Base-by-base conservation (phyloP, 2,329 filamentous ascomycete species). In the Aurifilum marmelostoma region DNA sequence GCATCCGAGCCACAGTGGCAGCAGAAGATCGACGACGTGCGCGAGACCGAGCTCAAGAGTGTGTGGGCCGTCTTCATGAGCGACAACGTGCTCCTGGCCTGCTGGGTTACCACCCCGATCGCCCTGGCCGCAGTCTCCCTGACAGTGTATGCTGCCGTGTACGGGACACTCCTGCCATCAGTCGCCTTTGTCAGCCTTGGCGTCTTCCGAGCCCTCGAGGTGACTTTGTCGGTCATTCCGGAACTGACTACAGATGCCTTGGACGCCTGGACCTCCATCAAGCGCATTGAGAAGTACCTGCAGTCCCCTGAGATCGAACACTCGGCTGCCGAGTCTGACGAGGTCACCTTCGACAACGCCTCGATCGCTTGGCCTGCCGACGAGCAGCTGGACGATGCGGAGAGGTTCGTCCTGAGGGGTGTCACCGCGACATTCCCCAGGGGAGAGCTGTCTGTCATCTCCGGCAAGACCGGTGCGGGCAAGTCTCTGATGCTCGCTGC, bases 101-200 rank as follows among this genome's bases (percentile, higher is more conserved):
- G 90, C 75, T 93, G 91, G 91, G 87, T 93, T 50, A 83, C 89
- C 24, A 91, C 90, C 50, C 92, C 92, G 0, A 87, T 95, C 32
- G 82, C 92, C 71, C 84, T 96, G 3, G 88, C 92, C 8, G 91
- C 91, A 4, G 86, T 90, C 11, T 90, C 91, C 0, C 82, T 96
- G 2, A 85, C 89, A 2, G 85, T 89, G 0, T 94, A 94, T 75
- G 88, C 91, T 2, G 72, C 86, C 12, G 73, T 91, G 0, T 78
- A 93, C 72, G 89, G 89, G 5, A 80, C 82, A 0, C 81, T 96
- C 12, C 83, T 85, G 0, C 89, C 92, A 0, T 93, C 91, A 0
- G 85, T 94, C 14, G 92, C 92, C 1, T 96, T 96, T 73, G 93
- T 93, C 34, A 90, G 91, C 37, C 88, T 94, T 50, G 88, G 90